Percentiles rank a stretch among this genome's conserved stretches.
These are phyloP conservation scores for Picochlorum sp. DNA, from an alignment of 139 green algal genomes.

Conservation along the genomic window DNA sequence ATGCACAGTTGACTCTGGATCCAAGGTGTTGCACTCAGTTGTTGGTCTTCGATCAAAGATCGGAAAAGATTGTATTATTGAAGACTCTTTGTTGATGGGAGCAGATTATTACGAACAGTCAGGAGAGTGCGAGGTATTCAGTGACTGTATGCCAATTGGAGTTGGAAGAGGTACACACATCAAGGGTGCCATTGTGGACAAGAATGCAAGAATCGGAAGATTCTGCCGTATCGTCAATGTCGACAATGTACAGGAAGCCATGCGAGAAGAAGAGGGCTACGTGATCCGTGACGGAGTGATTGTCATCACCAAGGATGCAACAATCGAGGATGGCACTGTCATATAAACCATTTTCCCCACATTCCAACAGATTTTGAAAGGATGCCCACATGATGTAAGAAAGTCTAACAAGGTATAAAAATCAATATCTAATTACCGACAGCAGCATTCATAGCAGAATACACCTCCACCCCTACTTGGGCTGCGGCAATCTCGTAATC, in stretches of 20 bases:
- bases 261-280: slow-evolving; percentile 78
- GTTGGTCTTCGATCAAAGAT: slow-evolving; percentile 88
- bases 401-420: neutral
- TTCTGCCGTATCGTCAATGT: slow-evolving; percentile 66
- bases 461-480: slow-evolving; percentile 84
- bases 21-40: slow-evolving; percentile 75
- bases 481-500: slow-evolving; percentile 75
- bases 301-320: slow-evolving; percentile 89
- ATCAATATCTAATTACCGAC: slow-evolving; percentile 25
- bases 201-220: slow-evolving; percentile 82
- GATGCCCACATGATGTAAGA: neutral
- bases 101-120: slow-evolving; percentile 95
- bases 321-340: slow-evolving; percentile 56
- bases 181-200: slow-evolving; percentile 94
- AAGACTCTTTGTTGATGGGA: slow-evolving; percentile 78
- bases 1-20: slow-evolving; percentile 60
- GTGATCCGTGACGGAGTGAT: slow-evolving; percentile 96
- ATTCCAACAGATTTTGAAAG: slow-evolving; percentile 1
- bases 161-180: slow-evolving; percentile 77
- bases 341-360: slow-evolving; percentile 9
- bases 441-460: slow-evolving; percentile 70
- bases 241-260: slow-evolving; percentile 68
- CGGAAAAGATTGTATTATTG: slow-evolving; percentile 47
- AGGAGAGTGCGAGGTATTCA: slow-evolving; percentile 59
- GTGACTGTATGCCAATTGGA: slow-evolving; percentile 84